Percentiles rank a stretch among this genome's conserved stretches.
phyloP scores from a whole-genome alignment of 2,329 filamentous ascomycete species.

The Colletotrichum noveboracense region DNA sequence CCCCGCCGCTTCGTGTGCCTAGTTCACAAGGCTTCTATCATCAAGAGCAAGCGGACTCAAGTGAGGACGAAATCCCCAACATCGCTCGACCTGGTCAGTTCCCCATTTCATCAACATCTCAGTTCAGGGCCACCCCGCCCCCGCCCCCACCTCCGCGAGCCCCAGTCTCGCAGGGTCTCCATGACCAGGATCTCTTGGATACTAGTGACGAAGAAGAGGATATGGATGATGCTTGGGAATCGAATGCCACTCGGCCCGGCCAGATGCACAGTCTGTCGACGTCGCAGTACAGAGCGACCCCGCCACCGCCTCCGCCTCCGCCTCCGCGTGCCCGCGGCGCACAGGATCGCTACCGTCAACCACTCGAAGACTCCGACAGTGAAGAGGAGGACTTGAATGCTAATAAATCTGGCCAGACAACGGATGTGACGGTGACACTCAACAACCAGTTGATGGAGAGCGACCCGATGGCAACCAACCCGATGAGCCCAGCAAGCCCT shows the following conservation, averaged over 20 bases:
- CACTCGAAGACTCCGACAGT: slow-evolving; percentile 5
- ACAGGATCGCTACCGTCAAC: neutral
- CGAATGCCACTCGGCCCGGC: slow-evolving; percentile 4
- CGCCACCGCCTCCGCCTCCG: slow-evolving; percentile 2
- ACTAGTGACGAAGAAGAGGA: slow-evolving; percentile 4
- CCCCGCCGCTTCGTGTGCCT: neutral
- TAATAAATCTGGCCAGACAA: slow-evolving; percentile 14
- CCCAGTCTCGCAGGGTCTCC: neutral
- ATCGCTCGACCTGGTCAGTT: slow-evolving; percentile 19
- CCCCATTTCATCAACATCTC: slow-evolving; percentile 22
- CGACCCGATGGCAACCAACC: neutral
- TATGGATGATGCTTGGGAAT: slow-evolving; percentile 1
- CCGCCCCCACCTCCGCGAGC: neutral
- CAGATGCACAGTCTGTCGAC: slow-evolving; percentile 13
- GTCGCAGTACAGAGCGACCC: neutral
- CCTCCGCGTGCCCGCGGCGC: neutral
- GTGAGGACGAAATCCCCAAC: slow-evolving; percentile 13
- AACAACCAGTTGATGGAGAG: neutral
- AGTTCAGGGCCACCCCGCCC: slow-evolving; percentile 6
- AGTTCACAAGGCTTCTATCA: slow-evolving; percentile 10
- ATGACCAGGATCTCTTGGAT: neutral
- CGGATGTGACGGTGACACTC: neutral
- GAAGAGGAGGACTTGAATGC: slow-evolving; percentile 15
- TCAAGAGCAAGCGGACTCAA: slow-evolving; percentile 18
- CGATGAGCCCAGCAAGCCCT: neutral